Conservation (phyloP, 169 alveolate species). For the Neospora caninum region DNA sequence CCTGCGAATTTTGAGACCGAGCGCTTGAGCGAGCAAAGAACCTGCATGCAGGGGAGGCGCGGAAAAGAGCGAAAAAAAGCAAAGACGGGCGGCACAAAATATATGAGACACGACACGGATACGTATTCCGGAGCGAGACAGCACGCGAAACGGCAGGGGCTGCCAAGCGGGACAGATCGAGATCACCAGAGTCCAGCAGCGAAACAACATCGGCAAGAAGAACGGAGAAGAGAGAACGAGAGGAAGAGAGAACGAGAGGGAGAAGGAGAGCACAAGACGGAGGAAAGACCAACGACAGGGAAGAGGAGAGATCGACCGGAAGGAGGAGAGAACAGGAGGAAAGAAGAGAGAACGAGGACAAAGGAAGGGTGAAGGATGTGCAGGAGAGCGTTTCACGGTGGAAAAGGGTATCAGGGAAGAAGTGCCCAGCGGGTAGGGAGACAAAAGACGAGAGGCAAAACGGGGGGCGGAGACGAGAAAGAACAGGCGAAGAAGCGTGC, state of each 20-base stretch:
- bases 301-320: neutral
- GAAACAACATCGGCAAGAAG: neutral
- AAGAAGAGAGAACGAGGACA: neutral
- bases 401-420: no score
- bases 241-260: neutral
- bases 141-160: no score
- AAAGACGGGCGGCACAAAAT: no score
- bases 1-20: constrained; percentile 91
- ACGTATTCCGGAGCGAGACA: no score
- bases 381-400: no score
- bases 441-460: neutral
- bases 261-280: neutral
- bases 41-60: constrained; percentile 36
- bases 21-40: constrained; percentile 89
- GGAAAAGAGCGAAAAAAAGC: neutral
- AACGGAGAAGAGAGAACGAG: neutral
- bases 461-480: neutral
- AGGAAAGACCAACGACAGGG: neutral
- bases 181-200: no score
- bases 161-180: no score
- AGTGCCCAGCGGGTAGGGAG: neutral
- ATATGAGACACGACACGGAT: no score
- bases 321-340: neutral
- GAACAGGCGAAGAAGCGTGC: neutral
- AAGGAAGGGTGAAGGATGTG: neutral